phyloP scores from a whole-genome alignment of 2,329 filamentous ascomycete genomes.

The Trichoderma sp. region DNA sequence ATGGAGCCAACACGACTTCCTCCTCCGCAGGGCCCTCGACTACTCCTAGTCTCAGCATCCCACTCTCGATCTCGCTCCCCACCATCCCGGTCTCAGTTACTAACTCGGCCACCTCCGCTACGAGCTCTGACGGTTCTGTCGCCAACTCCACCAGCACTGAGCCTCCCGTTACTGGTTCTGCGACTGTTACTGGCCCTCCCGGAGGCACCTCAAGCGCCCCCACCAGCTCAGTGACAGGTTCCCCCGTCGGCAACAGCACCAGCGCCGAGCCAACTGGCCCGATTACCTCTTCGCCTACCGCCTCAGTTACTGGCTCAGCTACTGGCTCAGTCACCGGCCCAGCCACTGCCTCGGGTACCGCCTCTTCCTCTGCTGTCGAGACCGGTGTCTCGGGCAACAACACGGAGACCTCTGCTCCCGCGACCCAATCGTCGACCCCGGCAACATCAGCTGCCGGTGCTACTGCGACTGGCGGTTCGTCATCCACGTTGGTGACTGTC shows the following conservation, averaged over 20 bases:
- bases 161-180: conserved; percentile 7
- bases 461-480: neutral
- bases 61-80: conserved; percentile 18
- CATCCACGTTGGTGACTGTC: neutral
- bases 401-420: neutral
- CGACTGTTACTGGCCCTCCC: neutral
- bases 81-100: neutral
- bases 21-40: neutral
- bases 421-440: neutral
- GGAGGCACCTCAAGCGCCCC: neutral
- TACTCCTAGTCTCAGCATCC: conserved; percentile 12
- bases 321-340: neutral
- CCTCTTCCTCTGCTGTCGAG: neutral
- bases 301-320: neutral
- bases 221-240: neutral
- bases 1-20: conserved; percentile 18
- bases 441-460: neutral
- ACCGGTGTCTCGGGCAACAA: neutral
- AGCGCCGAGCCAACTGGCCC: neutral
- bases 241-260: conserved; percentile 1
- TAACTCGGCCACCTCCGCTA: neutral
- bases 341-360: neutral
- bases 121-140: conserved; percentile 7
- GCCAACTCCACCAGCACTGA: conserved; percentile 15
- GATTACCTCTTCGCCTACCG: neutral